Base-by-base conservation (phyloP, 305 asterid species). In the Fraxinus albicans region DNA sequence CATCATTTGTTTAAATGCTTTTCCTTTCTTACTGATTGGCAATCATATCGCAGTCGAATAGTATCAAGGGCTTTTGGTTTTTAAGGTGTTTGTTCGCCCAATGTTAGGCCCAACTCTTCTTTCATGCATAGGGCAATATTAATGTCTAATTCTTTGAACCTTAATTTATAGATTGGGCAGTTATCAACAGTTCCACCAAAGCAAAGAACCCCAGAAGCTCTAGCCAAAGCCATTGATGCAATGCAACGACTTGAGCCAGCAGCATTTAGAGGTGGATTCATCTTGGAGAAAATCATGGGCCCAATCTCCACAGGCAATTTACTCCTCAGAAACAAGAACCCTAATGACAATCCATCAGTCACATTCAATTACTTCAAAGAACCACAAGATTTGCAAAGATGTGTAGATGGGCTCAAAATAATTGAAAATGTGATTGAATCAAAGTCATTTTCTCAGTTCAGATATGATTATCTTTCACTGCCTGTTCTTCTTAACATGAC, bases 171-270 rank as follows among this genome's bases (percentile, higher is more conserved):
- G 98, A 94, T 96, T 29, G 98, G 99, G 0, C 98, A 96, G 79
- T 88, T 96, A 19, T 89, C 97, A 81, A 93, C 95, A 0, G 83
- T 96, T 60, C 97, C 99, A 27, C 99, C 99, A 21, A 96, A 93
- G 85, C 90, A 92, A 82, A 93, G 99, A 84, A 96, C 92, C 8
- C 89, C 90, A 65, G 89, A 92, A 82, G 98, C 98, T 72, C 72
- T 96, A 36, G 83, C 89, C n/a, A 79, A 77, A 74, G 99, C 98
- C n/a, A 90, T 91, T 0, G 83, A 89, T 6, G 88, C 90, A 53
- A 89, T 94, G 94, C 80, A 90, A 80, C 73, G 83, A 58, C 91
- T 93, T 1, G 89, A 88, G n/a, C 88, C 88, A 3, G 27, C 87
- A 1, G 89, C 84, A 0, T 92, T 96, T 81, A 77, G 82, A 19